Evolutionary conservation across 1,284 basidiomycete species (phyloP), one percentile per base, ranked within the genome.

Genomic region (Pholiota adiposa): DNA sequence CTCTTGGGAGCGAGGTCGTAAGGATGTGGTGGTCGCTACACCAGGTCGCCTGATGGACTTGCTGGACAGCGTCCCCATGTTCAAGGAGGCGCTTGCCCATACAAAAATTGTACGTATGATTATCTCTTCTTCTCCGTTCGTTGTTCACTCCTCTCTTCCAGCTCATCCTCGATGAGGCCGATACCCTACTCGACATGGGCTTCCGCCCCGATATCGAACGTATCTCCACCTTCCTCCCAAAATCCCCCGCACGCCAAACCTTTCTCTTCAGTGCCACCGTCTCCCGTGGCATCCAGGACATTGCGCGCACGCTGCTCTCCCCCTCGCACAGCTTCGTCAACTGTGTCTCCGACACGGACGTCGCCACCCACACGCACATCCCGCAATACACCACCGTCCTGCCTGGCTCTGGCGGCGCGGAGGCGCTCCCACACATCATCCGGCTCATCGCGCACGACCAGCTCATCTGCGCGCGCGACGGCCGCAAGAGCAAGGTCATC

Each of bases 101-200:
- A 83, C 90, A 1, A 80, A 87, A 67, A 78, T 86, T 69, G 90
- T 90, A 64, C 40, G 87, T 62, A 31, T 21, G 51, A 48, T 54
- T 53, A 9, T 36, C 33, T 50, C 25, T 11, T 25, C 9, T 12
- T 44, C 19, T 19, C 21, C 34, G 18, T 6, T 14, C n/a, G 5
- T 6, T 46, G 43, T 33, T 46, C 14, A 55, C 18, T 38, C 12
- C 36, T 19, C 11, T 49, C 56, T 14, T 52, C n/a, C 62, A 94
- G 88, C 83, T 98, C 58, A 82, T 98, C 61, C 81, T 99, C 55
- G 97, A 99, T 71, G 97, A 98, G 76, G 96, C 96, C 9, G 97
- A 99, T 73, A 97, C 94, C 0, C 83, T 98, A 12, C 82, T 99
- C 43, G 96, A 98, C 65, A 94, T 98, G 90, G 97, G 97, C 65